These are phyloP conservation scores for Vigna unguiculata DNA, from an alignment of 306 rosid genomes.

Conservation along the genomic window DNA sequence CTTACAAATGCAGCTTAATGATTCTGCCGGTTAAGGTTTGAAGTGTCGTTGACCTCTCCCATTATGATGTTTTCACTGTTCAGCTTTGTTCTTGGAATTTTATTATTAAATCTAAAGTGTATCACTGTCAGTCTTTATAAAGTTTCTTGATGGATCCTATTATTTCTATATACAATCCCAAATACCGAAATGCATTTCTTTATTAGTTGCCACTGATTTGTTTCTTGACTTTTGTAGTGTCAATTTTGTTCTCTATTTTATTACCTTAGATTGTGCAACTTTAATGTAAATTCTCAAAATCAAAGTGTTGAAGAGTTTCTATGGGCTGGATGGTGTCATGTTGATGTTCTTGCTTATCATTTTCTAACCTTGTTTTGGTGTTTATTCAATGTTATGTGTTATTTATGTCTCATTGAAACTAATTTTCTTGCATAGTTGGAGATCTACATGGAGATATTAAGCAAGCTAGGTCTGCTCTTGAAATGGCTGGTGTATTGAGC, in stretches of 20 bases:
- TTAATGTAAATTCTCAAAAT: slow-evolving; percentile 19
- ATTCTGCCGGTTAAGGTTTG: slow-evolving; percentile 11
- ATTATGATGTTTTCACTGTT: background rate
- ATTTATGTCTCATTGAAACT: slow-evolving; percentile 29
- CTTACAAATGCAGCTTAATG: background rate
- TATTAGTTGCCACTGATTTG: background rate
- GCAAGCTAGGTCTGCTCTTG: slow-evolving; percentile 83
- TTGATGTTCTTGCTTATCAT: background rate
- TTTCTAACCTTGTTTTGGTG: slow-evolving; percentile 33
- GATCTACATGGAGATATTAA: slow-evolving; percentile 96
- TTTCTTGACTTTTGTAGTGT: background rate
- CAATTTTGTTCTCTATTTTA: background rate
- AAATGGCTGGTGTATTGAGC: slow-evolving; percentile 92
- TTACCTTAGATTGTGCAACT: slow-evolving; percentile 22
- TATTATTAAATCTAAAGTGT: background rate
- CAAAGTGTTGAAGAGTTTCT: slow-evolving; percentile 34
- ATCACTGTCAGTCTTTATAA: background rate
- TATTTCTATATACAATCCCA: background rate
- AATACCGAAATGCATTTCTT: background rate
- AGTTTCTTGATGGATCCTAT: slow-evolving; percentile 23
- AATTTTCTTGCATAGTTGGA: slow-evolving; percentile 65
- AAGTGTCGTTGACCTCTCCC: slow-evolving; percentile 17
- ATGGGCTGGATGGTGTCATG: slow-evolving; percentile 21
- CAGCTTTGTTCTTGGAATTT: slow-evolving; percentile 11
- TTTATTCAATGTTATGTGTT: background rate